Evolutionary conservation across 495 filamentous ascomycete species (phyloP).

Genomic region (Daldinia concentrica): DNA sequence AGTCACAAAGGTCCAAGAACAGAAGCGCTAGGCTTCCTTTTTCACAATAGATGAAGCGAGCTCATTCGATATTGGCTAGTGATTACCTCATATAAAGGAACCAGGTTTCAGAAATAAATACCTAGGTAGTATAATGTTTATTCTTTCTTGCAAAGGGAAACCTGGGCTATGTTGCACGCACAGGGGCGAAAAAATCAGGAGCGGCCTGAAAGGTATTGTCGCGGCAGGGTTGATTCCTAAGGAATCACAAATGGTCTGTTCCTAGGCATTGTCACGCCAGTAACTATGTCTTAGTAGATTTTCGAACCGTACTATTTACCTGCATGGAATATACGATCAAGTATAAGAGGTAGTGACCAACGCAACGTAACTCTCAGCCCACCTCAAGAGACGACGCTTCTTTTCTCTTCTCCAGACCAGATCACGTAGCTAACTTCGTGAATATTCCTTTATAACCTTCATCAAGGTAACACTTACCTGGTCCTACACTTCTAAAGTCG

Average conservation of each 20-base stretch:
- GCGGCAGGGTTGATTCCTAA: background rate
- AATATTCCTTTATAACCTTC: background rate
- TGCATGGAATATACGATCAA: background rate
- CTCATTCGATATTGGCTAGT: background rate
- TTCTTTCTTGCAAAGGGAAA: background rate
- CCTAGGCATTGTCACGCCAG: background rate
- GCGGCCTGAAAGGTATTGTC: background rate
- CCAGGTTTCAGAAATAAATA: background rate
- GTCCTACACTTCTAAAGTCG: background rate
- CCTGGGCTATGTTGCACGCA: background rate
- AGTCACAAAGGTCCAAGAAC: background rate
- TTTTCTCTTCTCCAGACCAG: background rate
- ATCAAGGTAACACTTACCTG: background rate
- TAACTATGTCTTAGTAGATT: background rate
- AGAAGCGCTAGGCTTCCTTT: background rate
- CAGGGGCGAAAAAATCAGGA: background rate
- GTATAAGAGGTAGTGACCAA: background rate
- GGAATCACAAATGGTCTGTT: background rate
- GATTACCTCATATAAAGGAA: background rate
- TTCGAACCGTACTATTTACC: background rate
- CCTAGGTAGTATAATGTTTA: background rate
- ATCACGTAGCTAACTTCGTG: background rate
- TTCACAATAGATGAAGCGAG: background rate
- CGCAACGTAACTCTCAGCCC: background rate
- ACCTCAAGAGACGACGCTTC: background rate